Conservation (phyloP, 1,139 yeast species). For the Yamadazyma friedrichii region DNA sequence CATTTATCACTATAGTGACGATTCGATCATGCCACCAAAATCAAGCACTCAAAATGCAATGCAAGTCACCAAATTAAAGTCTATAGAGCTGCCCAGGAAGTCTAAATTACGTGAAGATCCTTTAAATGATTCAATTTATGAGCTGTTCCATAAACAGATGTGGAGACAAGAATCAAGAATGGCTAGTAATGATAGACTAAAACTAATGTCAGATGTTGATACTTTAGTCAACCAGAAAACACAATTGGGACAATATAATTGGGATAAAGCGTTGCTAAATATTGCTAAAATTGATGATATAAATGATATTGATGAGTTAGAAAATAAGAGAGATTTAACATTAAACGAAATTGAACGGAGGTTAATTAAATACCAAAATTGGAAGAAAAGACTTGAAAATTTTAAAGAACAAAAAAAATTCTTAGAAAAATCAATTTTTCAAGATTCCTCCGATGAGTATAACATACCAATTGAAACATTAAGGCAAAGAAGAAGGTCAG, state of each 20-base stretch:
- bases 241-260: slow-evolving; percentile 50
- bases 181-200: slow-evolving; percentile 55
- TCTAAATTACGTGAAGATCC: slow-evolving; percentile 32
- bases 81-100: slow-evolving; percentile 19
- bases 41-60: slow-evolving; percentile 1
- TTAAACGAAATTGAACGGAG: slow-evolving; percentile 48
- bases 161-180: slow-evolving; percentile 64
- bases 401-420: slow-evolving; percentile 27
- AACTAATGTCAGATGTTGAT: slow-evolving; percentile 51
- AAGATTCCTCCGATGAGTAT: slow-evolving; percentile 21
- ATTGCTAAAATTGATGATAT: slow-evolving; percentile 55
- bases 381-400: slow-evolving; percentile 35
- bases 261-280: slow-evolving; percentile 51
- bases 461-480: slow-evolving; percentile 19
- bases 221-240: slow-evolving; percentile 45
- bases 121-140: slow-evolving; percentile 45
- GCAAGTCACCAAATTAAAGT: background rate
- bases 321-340: slow-evolving; percentile 50
- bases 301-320: slow-evolving; percentile 47
- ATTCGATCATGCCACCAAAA: slow-evolving; percentile 3
- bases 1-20: slow-evolving; percentile 8
- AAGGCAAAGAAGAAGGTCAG: slow-evolving; percentile 18
- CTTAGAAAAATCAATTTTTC: slow-evolving; percentile 13
- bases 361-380: slow-evolving; percentile 46
- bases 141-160: slow-evolving; percentile 58